Evolutionary conservation across 2,329 filamentous ascomycete genomes (phyloP), one percentile per base, ranked within the genome.

Genomic region (Trichophyton verrucosum): DNA sequence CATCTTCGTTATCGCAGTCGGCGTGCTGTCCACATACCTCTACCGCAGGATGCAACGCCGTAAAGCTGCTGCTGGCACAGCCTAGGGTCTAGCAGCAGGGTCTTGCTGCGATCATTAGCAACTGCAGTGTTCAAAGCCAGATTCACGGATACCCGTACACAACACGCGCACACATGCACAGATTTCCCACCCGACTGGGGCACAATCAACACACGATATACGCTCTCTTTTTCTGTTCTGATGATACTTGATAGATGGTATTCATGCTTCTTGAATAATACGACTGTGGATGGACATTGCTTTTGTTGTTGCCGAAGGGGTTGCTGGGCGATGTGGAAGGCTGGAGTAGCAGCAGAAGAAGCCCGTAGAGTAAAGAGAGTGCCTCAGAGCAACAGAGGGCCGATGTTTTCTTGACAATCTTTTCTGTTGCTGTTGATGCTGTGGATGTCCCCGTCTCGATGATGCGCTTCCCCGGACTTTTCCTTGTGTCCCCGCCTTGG

Each of bases 1-100:
- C 66, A 76, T 85, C 70, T 81, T 81, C 68, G 67, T 83, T 63
- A 80, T 86, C 65, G 76, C 63, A 44, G 61, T 79, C 63, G 78
- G 82, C 27, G 69, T 86, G 57, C 64, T 79, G 60, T 66, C 68
- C 57, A 75, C 86, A 46, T 78, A 80, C 68, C 66, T 81, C 63
- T 76, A 77, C 64, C 78, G 64, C 75, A 71, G 67, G 70, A 79
- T 60, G 63, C 67, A 70, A 7, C 64, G 66, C 46, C 71, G 69
- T 22, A 47, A 22, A 22, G 42, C 57, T 38, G 40, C 38, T 11
- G 9, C 49, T 17, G 13, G 22, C 7, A 6, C 22, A 2, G 22
- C 5, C 22, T 53, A 53, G 24, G 33, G 2, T 8, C 44, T 24
- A 22, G 6, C 44, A 22, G 5, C 27, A 30, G 27, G 27, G 27